These are phyloP conservation scores for Talaromyces sp. DNA, from an alignment of 2,329 filamentous ascomycete genomes.

Conservation along the genomic window DNA sequence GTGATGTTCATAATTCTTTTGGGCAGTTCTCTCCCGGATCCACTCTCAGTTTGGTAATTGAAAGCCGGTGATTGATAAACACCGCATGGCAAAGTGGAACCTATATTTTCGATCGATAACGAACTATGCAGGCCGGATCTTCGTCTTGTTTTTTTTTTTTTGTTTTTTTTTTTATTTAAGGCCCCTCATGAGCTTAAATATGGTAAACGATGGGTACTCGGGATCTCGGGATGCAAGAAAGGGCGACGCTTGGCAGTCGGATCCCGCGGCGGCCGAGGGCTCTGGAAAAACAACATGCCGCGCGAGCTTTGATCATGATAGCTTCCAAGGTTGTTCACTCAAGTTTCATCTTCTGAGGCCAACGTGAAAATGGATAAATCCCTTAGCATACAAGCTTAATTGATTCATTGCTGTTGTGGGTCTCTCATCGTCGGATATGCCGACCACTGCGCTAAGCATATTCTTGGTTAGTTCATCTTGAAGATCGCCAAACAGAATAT, in stretches of 20 bases:
- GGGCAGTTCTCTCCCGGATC: not conserved
- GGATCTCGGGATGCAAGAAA: not conserved
- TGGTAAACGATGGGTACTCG: not conserved
- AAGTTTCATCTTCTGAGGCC: no score
- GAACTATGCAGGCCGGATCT: not conserved
- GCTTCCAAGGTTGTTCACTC: not conserved
- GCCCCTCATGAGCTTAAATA: not conserved
- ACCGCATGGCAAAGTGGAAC: not conserved
- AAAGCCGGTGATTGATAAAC: not conserved
- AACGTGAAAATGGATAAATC: no score
- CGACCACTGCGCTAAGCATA: not conserved
- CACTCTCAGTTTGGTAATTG: constrained; percentile 3
- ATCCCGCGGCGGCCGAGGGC: not conserved
- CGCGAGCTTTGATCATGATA: not conserved
- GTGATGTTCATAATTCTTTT: not conserved
- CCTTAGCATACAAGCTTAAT: no score
- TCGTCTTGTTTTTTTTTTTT: not conserved
- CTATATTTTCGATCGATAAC: not conserved
- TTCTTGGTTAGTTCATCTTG: not conserved
- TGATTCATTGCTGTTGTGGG: not conserved
- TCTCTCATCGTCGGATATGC: not conserved
- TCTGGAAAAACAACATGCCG: not conserved
- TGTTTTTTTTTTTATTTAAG: not conserved
- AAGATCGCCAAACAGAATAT: not conserved
- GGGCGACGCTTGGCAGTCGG: not conserved